phyloP scores from a whole-genome alignment of 75 land plant genomes.

The Pinus albicaulis region DNA sequence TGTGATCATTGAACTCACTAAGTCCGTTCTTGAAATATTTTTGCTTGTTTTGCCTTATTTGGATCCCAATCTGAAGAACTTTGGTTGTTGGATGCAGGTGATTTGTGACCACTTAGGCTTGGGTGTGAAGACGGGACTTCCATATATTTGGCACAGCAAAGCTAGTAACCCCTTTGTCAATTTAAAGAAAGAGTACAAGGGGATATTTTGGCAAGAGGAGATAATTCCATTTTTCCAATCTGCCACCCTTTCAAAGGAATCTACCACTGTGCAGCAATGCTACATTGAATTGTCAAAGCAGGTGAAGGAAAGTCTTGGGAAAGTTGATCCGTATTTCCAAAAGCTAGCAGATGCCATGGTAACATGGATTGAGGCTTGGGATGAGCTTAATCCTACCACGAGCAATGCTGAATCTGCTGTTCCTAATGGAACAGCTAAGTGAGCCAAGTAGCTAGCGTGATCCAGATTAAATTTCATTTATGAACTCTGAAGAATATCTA shows the following conservation, averaged over 20 bases:
- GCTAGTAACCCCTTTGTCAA: constrained; percentile 68
- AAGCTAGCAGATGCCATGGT: constrained; percentile 92
- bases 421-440: constrained; percentile 13
- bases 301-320: constrained; percentile 58
- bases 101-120: constrained; percentile 57
- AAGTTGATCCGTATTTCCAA: constrained; percentile 68
- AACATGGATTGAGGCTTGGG: constrained; percentile 93
- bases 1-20: neutral
- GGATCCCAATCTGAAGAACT: neutral
- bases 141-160: constrained; percentile 72
- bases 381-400: constrained; percentile 55
- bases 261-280: constrained; percentile 59
- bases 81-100: constrained; percentile 31
- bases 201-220: constrained; percentile 70
- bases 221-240: constrained; percentile 62
- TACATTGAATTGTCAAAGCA: constrained; percentile 65
- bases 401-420: neutral
- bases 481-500: no score
- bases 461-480: no score
- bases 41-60: neutral
- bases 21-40: no score
- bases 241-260: constrained; percentile 37
- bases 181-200: constrained; percentile 66
- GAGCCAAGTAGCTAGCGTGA: no score
- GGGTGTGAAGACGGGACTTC: constrained; percentile 65